Base-by-base conservation (phyloP, 192 early-diverging fungal species). In the Coemansia sp. region DNA sequence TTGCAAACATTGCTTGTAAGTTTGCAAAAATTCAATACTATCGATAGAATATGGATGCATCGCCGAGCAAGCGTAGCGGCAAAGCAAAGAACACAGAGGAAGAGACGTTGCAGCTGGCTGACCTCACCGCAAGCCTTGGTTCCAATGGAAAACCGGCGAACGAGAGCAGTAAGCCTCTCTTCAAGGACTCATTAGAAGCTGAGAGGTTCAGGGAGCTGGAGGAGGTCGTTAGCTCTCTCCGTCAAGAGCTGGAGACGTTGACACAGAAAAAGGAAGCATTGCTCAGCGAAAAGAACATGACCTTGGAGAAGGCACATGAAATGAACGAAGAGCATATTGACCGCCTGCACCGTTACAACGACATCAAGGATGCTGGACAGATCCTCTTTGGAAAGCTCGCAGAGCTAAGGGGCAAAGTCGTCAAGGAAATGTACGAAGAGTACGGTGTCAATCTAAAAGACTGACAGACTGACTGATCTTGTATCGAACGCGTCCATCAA, bases 331-430 rank as follows among this genome's bases (percentile, higher is more conserved):
- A 63, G 61, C 67, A 73, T 38, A 81, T 81, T 33, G 74, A 70
- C 24, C 66, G 67, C 41, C 68, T 81, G 60, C 78, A 81, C 41
- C 67, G 70, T 60, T 81, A 81, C 71, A 81, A 81, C 70, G 73
- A 76, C 35, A 76, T 76, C 33, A 81, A 81, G 51, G 78, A 81
- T 41, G 73, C 73, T 5, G 79, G 69, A 0, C 79, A 81, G 66
- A 64, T 72, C 14, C 61, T 81, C 71, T 81, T 81, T 64, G 79
- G 79, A 24, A 81, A 81, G 64, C 68, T 81, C 33, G 79, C 79
- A 7, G 73, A 81, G 49, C 71, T 81, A 0, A 67, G 69, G 41
- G 79, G 73, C 36, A 81, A 76, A 45, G 73, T 71, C 3, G 71
- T 82, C 74, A 82, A 82, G 56, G 79, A 76, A 0, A 49, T 82